Evolutionary conservation across 257 asterid genomes (phyloP).

Genomic region (Nicotiana paniculata): DNA sequence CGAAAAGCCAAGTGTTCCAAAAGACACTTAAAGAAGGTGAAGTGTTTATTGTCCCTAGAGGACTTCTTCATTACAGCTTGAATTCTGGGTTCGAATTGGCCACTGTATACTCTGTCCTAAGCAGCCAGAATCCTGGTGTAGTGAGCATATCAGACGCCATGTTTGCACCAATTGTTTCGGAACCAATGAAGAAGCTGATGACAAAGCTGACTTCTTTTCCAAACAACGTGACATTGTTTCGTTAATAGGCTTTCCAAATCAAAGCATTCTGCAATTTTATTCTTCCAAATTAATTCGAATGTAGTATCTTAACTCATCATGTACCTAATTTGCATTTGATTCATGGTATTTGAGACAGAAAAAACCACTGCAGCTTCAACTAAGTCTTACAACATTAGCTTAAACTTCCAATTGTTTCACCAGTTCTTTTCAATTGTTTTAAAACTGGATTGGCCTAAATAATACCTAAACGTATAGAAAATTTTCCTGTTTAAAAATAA

Average conservation of each 20-base stretch:
- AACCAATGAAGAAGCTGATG: conserved; percentile 20
- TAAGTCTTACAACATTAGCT: background rate
- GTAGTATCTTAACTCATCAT: background rate
- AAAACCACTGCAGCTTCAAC: background rate
- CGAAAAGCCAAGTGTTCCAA: conserved; percentile 38
- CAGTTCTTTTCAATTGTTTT: background rate
- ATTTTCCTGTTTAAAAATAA: no score
- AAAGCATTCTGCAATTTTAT: background rate
- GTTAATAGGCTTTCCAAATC: background rate
- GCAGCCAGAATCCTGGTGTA: conserved; percentile 75
- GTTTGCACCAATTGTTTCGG: conserved; percentile 20
- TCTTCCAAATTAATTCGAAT: background rate
- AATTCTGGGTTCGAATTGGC: conserved; percentile 58
- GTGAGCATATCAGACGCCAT: conserved; percentile 37
- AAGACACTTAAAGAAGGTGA: conserved; percentile 46
- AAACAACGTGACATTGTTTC: conserved; percentile 26
- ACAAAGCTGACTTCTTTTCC: conserved; percentile 27
- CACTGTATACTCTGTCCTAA: conserved; percentile 41
- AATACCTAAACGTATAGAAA: no score
- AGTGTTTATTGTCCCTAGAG: conserved; percentile 61
- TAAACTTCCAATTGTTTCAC: background rate
- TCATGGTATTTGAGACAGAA: background rate
- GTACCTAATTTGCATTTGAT: background rate
- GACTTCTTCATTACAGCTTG: conserved; percentile 57
- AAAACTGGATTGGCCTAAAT: background rate